Base-by-base conservation (phyloP, 345 rosid genomes). In the Microcos paniculata region DNA sequence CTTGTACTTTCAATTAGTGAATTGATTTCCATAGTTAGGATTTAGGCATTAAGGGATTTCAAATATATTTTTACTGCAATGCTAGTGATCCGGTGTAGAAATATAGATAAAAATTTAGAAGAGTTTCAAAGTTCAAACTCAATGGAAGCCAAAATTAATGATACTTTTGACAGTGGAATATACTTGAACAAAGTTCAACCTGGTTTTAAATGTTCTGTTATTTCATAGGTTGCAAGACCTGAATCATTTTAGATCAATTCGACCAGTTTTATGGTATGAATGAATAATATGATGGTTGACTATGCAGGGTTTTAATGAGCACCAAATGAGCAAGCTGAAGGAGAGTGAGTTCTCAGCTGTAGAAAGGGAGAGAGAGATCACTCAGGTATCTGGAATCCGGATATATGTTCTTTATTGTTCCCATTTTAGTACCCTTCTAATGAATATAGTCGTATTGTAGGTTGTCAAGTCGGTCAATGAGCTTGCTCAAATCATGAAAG, bases 401-500 rank as follows among this genome's bases (percentile, higher is more conserved):
- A 62, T 76, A 26, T 11, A 26, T 28, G 48, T 73, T 61, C 38
- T 40, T 42, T 72, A n/a, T 52, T 24, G 24, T 12, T 31, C 72
- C 53, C 35, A 15, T 26, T 48, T 35, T n/a, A 51, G 38, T 70
- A 23, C 42, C 19, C 23, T 49, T 35, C 38, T 66, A 62, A 72
- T 40, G 43, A 73, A 73, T 81, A 40, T 8, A 57, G 67, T 11
- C 45, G n/a, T 56, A 21, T 73, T 75, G 18, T 81, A 94, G 98
- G 98, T 88, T 9, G 86, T 92, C 84, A 88, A 93, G 46, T 92
- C 98, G 0, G 98, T 94, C 80, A 89, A 88, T 78, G 98, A 94
- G 75, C 93, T 94, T 62, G 97, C 97, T 76, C 96, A 94, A 82
- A 89, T 94, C 63, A 92, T 94, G 98, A 94, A 94, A 78, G 98